These are phyloP conservation scores for Trametes polyzona DNA, from an alignment of 1,284 basidiomycete species.

Conservation along the genomic window DNA sequence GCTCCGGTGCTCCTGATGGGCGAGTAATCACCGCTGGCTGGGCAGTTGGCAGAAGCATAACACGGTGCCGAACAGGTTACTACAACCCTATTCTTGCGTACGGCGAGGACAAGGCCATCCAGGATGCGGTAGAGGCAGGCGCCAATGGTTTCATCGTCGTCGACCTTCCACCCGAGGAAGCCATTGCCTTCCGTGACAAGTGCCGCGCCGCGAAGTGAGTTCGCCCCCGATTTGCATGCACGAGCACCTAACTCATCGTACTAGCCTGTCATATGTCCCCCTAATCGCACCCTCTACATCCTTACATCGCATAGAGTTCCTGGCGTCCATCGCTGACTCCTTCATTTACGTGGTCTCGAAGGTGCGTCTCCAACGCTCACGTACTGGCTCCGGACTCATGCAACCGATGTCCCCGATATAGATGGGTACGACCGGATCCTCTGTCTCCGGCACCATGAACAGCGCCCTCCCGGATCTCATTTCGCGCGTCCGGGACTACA, in stretches of 20 bases:
- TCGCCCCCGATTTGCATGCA: not conserved
- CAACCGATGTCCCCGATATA: conserved; percentile 36
- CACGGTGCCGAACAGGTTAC: conserved; percentile 65
- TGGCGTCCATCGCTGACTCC: conserved; percentile 91
- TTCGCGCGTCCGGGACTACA: conserved; percentile 70
- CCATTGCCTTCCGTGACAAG: conserved; percentile 85
- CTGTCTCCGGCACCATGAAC: conserved; percentile 75
- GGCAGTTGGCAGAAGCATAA: no score
- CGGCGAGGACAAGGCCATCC: conserved; percentile 92
- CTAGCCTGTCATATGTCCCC: conserved; percentile 94
- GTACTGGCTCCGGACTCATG: not conserved
- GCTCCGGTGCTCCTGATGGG: conserved; percentile 94
- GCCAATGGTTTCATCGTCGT: conserved; percentile 99
- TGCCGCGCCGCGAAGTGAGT: conserved; percentile 78
- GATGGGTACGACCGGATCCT: conserved; percentile 99
- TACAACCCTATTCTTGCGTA: conserved; percentile 97
- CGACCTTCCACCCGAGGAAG: conserved; percentile 98
- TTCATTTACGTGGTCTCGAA: conserved; percentile 98
- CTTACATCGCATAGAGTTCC: conserved; percentile 85
- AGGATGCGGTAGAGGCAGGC: conserved; percentile 86
- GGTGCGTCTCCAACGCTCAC: conserved; percentile 44
- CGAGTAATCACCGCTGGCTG: conserved; percentile 45
- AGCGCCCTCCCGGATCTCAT: conserved; percentile 80
- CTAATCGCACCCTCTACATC: conserved; percentile 95
- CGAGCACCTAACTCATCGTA: not conserved